Conservation (phyloP, 228 moss, liverwort and hornwort species). For the Sphagnum fallax region DNA sequence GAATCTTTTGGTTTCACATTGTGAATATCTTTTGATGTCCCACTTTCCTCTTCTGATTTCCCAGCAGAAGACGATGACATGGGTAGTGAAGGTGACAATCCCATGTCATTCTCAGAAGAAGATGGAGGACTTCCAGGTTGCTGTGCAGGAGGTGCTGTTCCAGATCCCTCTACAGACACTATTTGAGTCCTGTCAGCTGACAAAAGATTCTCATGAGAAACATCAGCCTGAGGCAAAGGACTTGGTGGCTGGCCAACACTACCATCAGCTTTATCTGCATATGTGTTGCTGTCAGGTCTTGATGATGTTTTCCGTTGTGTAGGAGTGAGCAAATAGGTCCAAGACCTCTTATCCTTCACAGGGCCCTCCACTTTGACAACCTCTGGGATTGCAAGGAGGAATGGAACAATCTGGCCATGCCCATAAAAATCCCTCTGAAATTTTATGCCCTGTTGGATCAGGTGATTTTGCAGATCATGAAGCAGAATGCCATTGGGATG, state of each 20-base stretch:
- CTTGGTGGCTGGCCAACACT: background rate
- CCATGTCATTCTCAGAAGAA: background rate
- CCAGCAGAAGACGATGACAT: too few species aligned
- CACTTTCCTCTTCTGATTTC: too few species aligned
- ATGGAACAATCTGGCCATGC: constrained; percentile 22
- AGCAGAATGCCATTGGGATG: constrained; percentile 25
- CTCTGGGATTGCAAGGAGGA: constrained; percentile 23
- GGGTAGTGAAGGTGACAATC: background rate
- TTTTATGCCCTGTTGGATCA: constrained; percentile 10
- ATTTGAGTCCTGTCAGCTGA: background rate
- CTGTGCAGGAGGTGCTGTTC: background rate
- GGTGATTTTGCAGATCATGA: constrained; percentile 18
- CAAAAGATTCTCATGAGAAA: background rate
- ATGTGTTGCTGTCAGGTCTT: constrained; percentile 1
- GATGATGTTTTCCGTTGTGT: background rate
- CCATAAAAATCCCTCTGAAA: constrained; percentile 33
- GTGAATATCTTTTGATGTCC: too few species aligned
- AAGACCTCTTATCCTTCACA: constrained; percentile 25
- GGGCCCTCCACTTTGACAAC: constrained; percentile 21
- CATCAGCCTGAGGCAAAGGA: background rate
- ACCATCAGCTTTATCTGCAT: background rate
- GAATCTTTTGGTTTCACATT: too few species aligned
- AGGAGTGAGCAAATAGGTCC: constrained; percentile 15
- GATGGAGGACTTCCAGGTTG: background rate
- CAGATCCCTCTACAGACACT: background rate